Conservation (phyloP, 495 filamentous ascomycete genomes). For the Aspergillus egyptiacus region DNA sequence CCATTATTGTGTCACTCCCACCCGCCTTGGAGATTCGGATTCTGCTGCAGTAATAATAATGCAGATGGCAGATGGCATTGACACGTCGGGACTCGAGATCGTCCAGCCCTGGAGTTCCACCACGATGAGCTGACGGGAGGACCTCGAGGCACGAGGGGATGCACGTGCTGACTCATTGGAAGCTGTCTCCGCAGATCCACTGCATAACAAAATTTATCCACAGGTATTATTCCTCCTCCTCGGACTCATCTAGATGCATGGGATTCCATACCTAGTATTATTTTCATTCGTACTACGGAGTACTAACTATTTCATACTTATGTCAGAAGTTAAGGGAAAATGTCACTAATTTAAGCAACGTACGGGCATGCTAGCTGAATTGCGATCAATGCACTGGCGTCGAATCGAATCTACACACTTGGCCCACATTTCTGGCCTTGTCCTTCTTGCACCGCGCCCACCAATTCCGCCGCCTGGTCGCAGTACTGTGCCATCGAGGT, state of each 20-base stretch:
- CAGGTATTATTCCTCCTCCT: slow-evolving; percentile 21
- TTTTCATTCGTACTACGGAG: too few species aligned
- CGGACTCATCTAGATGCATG: neutral
- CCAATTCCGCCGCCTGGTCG: slow-evolving; percentile 47
- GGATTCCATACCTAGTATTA: too few species aligned
- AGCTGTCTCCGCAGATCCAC: slow-evolving; percentile 12
- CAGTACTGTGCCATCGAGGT: slow-evolving; percentile 59
- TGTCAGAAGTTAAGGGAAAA: too few species aligned
- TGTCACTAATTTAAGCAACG: too few species aligned
- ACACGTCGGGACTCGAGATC: neutral
- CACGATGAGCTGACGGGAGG: neutral
- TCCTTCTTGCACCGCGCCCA: slow-evolving; percentile 33
- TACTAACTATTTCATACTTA: too few species aligned
- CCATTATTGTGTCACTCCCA: neutral
- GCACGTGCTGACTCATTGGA: slow-evolving; percentile 1
- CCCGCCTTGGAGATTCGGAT: neutral
- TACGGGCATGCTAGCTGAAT: too few species aligned
- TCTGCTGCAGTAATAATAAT: too few species aligned
- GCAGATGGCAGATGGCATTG: too few species aligned
- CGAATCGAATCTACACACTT: neutral
- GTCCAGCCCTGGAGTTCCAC: too few species aligned
- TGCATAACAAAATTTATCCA: too few species aligned
- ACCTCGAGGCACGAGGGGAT: neutral
- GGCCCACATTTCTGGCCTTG: slow-evolving; percentile 36
- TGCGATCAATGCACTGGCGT: neutral